phyloP scores from a whole-genome alignment of 805 yeast genomes.

The Debaryomyces hansenii region DNA sequence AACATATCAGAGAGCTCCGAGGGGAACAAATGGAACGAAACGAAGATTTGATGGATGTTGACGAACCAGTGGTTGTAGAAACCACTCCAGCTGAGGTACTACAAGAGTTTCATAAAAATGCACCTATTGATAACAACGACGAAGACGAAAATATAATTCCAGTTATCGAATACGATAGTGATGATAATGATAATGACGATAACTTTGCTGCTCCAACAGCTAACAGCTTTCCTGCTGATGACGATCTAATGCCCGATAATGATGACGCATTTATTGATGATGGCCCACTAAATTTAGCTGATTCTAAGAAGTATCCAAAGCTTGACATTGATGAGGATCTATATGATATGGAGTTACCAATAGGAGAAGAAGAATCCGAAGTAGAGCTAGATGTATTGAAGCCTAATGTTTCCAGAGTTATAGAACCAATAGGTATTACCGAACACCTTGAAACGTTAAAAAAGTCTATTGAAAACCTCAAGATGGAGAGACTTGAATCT shows the following conservation, averaged over 20 bases:
- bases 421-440: neutral
- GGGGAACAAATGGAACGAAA: neutral
- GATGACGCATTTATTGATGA: slow-evolving; percentile 6
- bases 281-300: slow-evolving; percentile 3
- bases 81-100: slow-evolving; percentile 3
- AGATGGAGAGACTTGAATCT: neutral
- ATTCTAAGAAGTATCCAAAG: neutral
- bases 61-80: slow-evolving; percentile 4
- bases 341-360: slow-evolving; percentile 7
- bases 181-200: slow-evolving; percentile 7
- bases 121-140: slow-evolving; percentile 10
- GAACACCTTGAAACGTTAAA: slow-evolving; percentile 2
- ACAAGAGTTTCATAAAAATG: neutral
- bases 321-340: slow-evolving; percentile 5
- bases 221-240: slow-evolving; percentile 2
- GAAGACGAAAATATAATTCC: slow-evolving; percentile 7
- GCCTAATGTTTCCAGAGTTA: neutral
- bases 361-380: neutral
- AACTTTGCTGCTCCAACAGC: neutral
- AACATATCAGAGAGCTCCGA: neutral
- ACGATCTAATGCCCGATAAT: slow-evolving; percentile 7
- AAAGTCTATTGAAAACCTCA: neutral
- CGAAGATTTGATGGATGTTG: neutral
- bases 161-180: slow-evolving; percentile 5
- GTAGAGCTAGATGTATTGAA: neutral